Evolutionary conservation across 768 basidiomycete species (phyloP), one percentile per base, ranked within the genome.

Genomic region (Mycena leptocephala): DNA sequence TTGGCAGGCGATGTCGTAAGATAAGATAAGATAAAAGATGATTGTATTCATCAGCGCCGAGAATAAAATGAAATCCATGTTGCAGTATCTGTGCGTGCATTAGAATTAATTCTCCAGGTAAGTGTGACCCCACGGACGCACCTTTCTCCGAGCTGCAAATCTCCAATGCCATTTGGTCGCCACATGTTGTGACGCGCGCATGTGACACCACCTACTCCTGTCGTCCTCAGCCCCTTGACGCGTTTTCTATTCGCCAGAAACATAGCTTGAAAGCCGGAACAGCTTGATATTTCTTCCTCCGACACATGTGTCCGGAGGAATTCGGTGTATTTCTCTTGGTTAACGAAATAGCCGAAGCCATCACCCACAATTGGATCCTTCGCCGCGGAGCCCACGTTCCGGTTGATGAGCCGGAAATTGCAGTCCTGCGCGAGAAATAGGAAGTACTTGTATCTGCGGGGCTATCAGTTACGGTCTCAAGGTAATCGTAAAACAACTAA

Each of bases 1-100:
- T 22, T 73, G 72, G 33, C 72, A 73, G 10, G 53, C 72, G 7
- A 73, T 67, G 72, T 73, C 62, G 63, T 73, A 73, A 18, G 85
- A 83, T 5, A 73, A 8, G 18, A 73, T 55, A 9, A 73, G 48
- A 13, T 53, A 56, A 22, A 73, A 26, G 0, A 73, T 22, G 32
- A 35, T 43, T 1, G 39, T 26, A 20, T 55, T 16, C 9, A 64
- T n/a, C 58, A 76, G 6, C 3, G 59, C 28, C 46, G 76, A 77
- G 32, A 67, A 62, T 3, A 79, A 67, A 8, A 79, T 68, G 55
- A 62, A 79, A 61, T 79, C 76, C 78, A 79, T 79, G 58, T 79
- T 79, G 35, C 46, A 67, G 11, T 68, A 53, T 20, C 65, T 73
- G 51, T 22, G 2, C 18, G 35, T 9, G n/a, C n/a, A n/a, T n/a